phyloP scores from a whole-genome alignment of 805 yeast genomes.

The Candida broadrunensis region DNA sequence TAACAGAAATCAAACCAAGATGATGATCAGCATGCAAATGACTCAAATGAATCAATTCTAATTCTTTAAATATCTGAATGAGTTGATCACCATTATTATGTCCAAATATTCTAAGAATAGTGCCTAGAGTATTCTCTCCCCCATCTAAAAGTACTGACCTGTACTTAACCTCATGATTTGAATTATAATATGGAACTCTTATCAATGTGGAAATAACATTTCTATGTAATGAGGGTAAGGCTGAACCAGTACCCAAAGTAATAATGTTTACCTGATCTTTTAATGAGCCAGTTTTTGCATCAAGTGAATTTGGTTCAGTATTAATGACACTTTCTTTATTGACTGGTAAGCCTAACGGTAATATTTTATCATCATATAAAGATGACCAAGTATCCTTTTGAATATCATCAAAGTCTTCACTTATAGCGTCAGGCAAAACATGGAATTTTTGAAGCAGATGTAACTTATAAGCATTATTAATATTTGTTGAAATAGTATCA shows the following conservation, averaged over 20 bases:
- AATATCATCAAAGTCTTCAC: conserved; percentile 16
- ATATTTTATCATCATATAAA: conserved; percentile 28
- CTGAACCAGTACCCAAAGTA: conserved; percentile 91
- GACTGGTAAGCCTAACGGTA: conserved; percentile 13
- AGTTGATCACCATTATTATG: conserved; percentile 35
- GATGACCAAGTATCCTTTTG: conserved; percentile 22
- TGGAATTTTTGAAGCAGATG: conserved; percentile 29
- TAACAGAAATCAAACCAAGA: conserved; percentile 70
- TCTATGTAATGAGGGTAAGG: conserved; percentile 78
- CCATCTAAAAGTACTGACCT: conserved; percentile 73
- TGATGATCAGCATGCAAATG: conserved; percentile 98
- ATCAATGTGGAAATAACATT: conserved; percentile 82
- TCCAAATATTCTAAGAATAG: conserved; percentile 61
- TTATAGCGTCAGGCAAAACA: conserved; percentile 20
- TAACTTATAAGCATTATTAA: conserved; percentile 14
- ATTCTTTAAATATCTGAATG: conserved; percentile 50
- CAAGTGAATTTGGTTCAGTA: conserved; percentile 17
- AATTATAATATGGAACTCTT: conserved; percentile 54
- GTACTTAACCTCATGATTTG: conserved; percentile 18
- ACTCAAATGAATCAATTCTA: conserved; percentile 67
- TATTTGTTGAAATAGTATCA: conserved; percentile 9
- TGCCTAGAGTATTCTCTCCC: conserved; percentile 90
- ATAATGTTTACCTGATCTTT: conserved; percentile 61
- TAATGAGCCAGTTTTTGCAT: conserved; percentile 16
- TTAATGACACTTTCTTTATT: conserved; percentile 15